Conservation (phyloP, 192 early-diverging fungal species). For the Allomyces macrogynus region DNA sequence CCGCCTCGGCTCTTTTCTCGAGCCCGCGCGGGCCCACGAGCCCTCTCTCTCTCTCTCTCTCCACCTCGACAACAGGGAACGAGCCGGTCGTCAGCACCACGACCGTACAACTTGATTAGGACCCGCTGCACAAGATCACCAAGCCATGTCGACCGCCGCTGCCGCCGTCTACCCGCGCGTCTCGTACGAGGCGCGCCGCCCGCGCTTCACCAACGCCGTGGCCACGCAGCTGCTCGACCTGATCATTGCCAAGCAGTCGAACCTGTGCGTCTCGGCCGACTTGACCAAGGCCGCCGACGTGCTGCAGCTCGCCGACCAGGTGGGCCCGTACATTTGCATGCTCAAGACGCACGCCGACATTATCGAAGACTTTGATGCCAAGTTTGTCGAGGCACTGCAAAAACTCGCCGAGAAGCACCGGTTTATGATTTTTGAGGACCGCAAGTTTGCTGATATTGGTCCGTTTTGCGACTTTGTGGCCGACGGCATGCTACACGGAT, state of each 20-base stretch:
- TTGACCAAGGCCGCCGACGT: slow-evolving; percentile 73
- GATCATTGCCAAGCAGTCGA: slow-evolving; percentile 80
- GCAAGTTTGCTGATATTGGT: slow-evolving; percentile 98
- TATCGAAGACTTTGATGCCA: slow-evolving; percentile 75
- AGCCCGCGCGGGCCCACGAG: no score
- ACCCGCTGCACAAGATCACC: no score
- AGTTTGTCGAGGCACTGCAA: slow-evolving; percentile 50
- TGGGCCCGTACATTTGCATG: slow-evolving; percentile 87
- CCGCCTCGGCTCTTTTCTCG: no score
- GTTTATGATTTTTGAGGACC: slow-evolving; percentile 96
- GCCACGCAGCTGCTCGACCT: slow-evolving; percentile 50
- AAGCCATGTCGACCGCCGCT: no score
- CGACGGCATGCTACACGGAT: neutral
- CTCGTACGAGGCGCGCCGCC: no score
- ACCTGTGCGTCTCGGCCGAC: slow-evolving; percentile 79
- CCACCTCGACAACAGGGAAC: no score
- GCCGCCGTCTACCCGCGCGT: no score
- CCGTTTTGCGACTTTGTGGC: slow-evolving; percentile 4
- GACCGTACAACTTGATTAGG: no score
- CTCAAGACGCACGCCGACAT: slow-evolving; percentile 97
- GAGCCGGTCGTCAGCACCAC: no score
- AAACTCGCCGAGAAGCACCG: slow-evolving; percentile 63
- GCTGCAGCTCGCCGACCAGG: slow-evolving; percentile 61
- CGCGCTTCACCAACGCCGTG: slow-evolving; percentile 34
- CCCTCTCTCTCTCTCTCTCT: no score